Evolutionary conservation across 306 rosid genomes (phyloP).

Genomic region (Carpinus fangiana): DNA sequence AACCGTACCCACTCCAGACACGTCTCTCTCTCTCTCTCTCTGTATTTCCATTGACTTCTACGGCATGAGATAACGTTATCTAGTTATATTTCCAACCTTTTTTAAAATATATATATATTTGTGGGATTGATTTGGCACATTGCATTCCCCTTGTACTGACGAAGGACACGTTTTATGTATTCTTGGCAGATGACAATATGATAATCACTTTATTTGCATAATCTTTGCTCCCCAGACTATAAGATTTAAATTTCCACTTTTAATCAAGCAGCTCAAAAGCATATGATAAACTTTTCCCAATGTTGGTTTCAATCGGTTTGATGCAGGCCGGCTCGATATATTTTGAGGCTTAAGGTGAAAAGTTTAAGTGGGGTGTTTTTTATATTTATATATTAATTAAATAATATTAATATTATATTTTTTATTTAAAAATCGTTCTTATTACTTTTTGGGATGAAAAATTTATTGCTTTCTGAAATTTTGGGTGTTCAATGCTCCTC

Average conservation of each 20-base stretch:
- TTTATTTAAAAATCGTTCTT: no score
- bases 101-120: no score
- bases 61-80: not conserved
- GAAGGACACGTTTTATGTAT: not conserved
- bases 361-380: no score
- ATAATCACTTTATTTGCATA: not conserved
- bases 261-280: conserved; percentile 9
- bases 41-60: not conserved
- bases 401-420: no score
- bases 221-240: not conserved
- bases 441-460: no score
- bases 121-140: no score
- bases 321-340: not conserved
- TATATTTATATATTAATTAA: no score
- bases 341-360: no score
- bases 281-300: not conserved
- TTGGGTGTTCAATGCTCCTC: no score
- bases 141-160: no score
- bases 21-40: not conserved
- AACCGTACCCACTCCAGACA: not conserved
- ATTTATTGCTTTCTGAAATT: no score
- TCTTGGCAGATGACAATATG: not conserved
- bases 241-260: not conserved
- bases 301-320: not conserved
- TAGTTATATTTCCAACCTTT: not conserved